phyloP scores from a whole-genome alignment of 805 yeast genomes.

The Ogataea populi-albae region DNA sequence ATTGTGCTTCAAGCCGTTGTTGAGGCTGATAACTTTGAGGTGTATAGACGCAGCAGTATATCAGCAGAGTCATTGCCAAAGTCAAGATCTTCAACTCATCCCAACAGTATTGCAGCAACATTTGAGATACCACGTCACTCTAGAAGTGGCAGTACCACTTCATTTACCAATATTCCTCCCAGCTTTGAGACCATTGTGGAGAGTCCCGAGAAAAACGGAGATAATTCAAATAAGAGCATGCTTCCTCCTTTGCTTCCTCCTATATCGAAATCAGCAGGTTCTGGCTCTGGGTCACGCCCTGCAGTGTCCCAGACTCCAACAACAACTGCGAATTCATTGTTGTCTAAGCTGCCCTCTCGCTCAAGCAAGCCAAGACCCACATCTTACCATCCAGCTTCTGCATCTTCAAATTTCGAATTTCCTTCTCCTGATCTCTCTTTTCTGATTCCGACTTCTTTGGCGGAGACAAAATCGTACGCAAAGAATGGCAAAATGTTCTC shows the following conservation, averaged over 20 bases:
- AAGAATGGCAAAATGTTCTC: conserved; percentile 19
- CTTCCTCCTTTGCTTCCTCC: conserved; percentile 29
- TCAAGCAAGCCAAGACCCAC: conserved; percentile 75
- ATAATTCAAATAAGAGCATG: conserved; percentile 10
- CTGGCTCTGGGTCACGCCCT: conserved; percentile 13
- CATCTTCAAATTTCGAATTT: conserved; percentile 26
- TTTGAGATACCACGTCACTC: conserved; percentile 10
- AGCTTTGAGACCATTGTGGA: conserved; percentile 46
- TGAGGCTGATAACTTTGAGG: conserved; percentile 49
- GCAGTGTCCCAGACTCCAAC: conserved; percentile 29
- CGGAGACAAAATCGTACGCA: conserved; percentile 22
- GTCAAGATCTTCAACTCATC: conserved; percentile 32
- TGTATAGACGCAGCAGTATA: conserved; percentile 32
- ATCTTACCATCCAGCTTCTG: conserved; percentile 71
- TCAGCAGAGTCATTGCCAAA: conserved; percentile 18
- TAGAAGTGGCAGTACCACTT: conserved; percentile 16
- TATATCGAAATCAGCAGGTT: conserved; percentile 16
- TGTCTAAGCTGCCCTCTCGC: conserved; percentile 28
- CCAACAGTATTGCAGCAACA: conserved; percentile 9
- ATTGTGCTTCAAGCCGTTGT: conserved; percentile 72
- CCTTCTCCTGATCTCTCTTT: conserved; percentile 31
- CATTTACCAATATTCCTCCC: conserved; percentile 8
- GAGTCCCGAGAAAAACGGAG: conserved; percentile 33
- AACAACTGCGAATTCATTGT: conserved; percentile 32
- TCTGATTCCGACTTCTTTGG: conserved; percentile 24